Base-by-base conservation (phyloP, 345 rosid species). In the Gossypium stocksii region DNA sequence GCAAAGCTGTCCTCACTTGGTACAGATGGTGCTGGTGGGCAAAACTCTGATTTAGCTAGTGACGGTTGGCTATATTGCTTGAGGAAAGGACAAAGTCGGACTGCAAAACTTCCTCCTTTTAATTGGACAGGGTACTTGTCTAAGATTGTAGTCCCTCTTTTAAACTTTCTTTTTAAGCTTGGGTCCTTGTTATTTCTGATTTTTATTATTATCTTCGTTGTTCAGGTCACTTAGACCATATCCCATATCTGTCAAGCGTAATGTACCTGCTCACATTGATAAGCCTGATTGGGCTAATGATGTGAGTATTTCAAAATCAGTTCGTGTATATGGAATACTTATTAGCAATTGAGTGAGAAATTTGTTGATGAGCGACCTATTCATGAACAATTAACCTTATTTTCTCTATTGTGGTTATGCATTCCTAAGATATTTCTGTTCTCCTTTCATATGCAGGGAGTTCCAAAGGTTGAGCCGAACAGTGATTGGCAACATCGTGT, bases 231-330 rank as follows among this genome's bases (percentile, higher is more conserved):
- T 93, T 62, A 90, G 91, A 82, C 99, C 97, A 51, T 91, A 82
- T 85, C 99, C 89, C 20, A 88, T 93, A 74, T 95, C 97, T 68
- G 70, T 83, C 56, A 82, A 73, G 75, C 92, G 86, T 70, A 15
- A 54, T 59, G 89, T 93, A 69, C 98, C 98, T 79, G 81, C 83
- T 71, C 86, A 80, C 72, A 83, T 95, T 54, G 89, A 87, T 5
- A 81, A 69, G 79, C 98, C 98, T 81, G 97, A 94, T 74, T 91
- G 98, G 98, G 98, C 98, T 51, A 45, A 83, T 76, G 97, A 91
- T 84, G 98, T 94, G 74, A 91, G 98, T 83, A 52, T 60, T 53
- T 27, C 27, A 59, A 29, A 19, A 43, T 63, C 20, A 16, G 73
- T 72, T 71, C 27, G 10, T 29, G n/a, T 34, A 29, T 61, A 29